Evolutionary conservation across 2,329 filamentous ascomycete species (phyloP).

Genomic region (Pseudogymnoascus sp.): DNA sequence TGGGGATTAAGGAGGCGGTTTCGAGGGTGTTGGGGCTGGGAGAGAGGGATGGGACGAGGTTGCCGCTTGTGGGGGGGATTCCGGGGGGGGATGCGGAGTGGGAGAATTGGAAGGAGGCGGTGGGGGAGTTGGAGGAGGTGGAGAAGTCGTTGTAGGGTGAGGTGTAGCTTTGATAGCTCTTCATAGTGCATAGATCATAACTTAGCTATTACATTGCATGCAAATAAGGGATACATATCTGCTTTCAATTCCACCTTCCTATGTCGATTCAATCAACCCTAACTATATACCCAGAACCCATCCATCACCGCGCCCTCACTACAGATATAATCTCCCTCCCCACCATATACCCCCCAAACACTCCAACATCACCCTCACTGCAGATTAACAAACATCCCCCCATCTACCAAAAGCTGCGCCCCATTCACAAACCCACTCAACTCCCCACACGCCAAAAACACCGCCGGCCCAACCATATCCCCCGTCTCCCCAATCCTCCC

Average conservation of each 20-base stretch:
- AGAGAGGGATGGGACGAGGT: conserved; percentile 49
- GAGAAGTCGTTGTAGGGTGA: conserved; percentile 18
- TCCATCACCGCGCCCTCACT: background rate
- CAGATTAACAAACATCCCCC: conserved; percentile 82
- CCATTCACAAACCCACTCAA: conserved; percentile 77
- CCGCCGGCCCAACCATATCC: conserved; percentile 77
- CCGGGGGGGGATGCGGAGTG: conserved; percentile 45
- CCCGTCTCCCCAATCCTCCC: conserved; percentile 62
- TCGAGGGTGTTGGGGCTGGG: conserved; percentile 52
- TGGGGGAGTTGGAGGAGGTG: conserved; percentile 25
- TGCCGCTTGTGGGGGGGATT: conserved; percentile 52
- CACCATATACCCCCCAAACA: background rate
- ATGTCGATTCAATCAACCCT: background rate
- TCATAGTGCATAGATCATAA: background rate
- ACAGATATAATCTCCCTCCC: background rate
- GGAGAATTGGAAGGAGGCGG: conserved; percentile 35
- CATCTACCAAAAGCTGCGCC: conserved; percentile 78
- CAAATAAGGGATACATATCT: background rate
- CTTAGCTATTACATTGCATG: background rate
- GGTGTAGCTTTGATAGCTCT: background rate
- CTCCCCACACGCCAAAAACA: conserved; percentile 74
- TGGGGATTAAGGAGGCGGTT: conserved; percentile 60
- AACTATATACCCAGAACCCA: background rate
- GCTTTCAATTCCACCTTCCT: background rate
- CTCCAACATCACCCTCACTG: conserved; percentile 41